A percentile compares a stretch with the other conserved stretches of the same genome.
Evolutionary conservation across 2,329 filamentous ascomycete genomes (phyloP).

Genomic region (Claviceps arundinis): DNA sequence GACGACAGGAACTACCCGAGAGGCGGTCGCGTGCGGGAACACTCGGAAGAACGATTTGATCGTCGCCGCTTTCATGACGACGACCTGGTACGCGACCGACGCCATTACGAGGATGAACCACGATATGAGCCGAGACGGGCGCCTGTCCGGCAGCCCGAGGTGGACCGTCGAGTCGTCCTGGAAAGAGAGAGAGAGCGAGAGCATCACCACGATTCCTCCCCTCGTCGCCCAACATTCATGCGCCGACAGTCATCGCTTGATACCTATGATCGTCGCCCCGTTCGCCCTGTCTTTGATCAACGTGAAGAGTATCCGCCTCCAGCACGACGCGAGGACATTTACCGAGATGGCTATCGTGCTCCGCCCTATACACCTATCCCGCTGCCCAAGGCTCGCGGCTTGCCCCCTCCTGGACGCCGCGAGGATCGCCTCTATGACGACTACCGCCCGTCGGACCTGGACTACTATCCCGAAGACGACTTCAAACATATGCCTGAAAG

Average conservation of each 20-base stretch:
- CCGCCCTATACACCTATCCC: constrained; percentile 49
- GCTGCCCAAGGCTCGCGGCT: constrained; percentile 48
- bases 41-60: constrained; percentile 37
- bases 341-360: constrained; percentile 32
- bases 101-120: constrained; percentile 42
- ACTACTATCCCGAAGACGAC: constrained; percentile 59
- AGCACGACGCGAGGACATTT: constrained; percentile 32
- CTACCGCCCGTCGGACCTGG: constrained; percentile 53
- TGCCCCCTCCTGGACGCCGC: constrained; percentile 46
- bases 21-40: constrained; percentile 27
- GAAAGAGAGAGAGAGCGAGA: constrained; percentile 42
- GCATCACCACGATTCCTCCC: constrained; percentile 31
- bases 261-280: constrained; percentile 69
- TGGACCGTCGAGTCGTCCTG: constrained; percentile 42
- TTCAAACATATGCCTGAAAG: constrained; percentile 48
- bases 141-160: constrained; percentile 22
- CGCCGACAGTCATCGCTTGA: constrained; percentile 81
- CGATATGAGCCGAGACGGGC: constrained; percentile 22
- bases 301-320: constrained; percentile 52
- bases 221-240: constrained; percentile 52
- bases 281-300: constrained; percentile 33
- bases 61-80: constrained; percentile 36
- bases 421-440: constrained; percentile 48
- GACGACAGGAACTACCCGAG: constrained; percentile 35
- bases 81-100: constrained; percentile 33